Evolutionary conservation across 257 asterid genomes (phyloP).

Genomic region (Verbena officinalis): DNA sequence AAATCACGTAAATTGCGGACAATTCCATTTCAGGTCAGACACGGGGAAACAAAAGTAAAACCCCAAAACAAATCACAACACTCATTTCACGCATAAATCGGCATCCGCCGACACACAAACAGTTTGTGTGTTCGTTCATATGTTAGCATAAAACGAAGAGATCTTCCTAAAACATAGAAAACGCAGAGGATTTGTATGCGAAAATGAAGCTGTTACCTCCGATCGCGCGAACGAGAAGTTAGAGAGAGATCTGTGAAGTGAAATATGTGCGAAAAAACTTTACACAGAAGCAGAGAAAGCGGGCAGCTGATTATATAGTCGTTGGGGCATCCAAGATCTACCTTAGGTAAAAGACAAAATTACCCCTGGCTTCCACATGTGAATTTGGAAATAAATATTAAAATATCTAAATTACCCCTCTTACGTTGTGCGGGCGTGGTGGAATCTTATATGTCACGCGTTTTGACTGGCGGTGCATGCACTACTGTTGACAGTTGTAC

Average conservation of each 20-base stretch:
- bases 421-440: constrained; percentile 4
- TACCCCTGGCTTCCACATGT: constrained; percentile 27
- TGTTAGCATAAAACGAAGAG: neutral
- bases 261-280: constrained; percentile 29
- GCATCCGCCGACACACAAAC: constrained; percentile 19
- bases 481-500: constrained; percentile 20
- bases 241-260: constrained; percentile 25
- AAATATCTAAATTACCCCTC: constrained; percentile 25
- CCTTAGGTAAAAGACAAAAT: constrained; percentile 21
- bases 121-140: neutral
- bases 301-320: constrained; percentile 47
- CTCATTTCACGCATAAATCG: constrained; percentile 20
- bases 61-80: constrained; percentile 13
- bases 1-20: constrained; percentile 17
- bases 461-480: constrained; percentile 32
- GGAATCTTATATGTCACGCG: constrained; percentile 32
- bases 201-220: constrained; percentile 35
- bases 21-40: constrained; percentile 35
- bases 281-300: constrained; percentile 35
- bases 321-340: constrained; percentile 42
- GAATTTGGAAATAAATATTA: neutral
- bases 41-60: constrained; percentile 16
- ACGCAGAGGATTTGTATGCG: neutral
- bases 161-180: neutral
- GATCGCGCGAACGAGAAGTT: constrained; percentile 23